A percentile compares a stretch with the other conserved stretches of the same genome.
phyloP scores from a whole-genome alignment of 2,329 filamentous ascomycete genomes.

The Xylaria sp. region DNA sequence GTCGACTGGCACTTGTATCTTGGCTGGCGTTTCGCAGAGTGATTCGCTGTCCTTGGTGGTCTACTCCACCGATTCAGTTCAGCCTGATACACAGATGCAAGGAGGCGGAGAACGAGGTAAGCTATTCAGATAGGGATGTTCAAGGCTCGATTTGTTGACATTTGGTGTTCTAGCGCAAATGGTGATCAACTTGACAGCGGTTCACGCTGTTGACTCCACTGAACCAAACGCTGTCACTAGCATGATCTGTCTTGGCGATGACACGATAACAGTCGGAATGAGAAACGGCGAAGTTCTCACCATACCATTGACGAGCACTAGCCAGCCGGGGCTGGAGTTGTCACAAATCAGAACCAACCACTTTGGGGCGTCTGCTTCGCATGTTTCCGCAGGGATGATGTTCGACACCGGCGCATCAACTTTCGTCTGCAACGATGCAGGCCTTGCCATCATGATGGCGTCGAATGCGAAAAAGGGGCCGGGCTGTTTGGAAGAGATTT shows the following conservation, averaged over 20 bases:
- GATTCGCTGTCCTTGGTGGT: constrained; percentile 20
- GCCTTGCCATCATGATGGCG: constrained; percentile 27
- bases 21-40: constrained; percentile 25
- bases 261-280: constrained; percentile 42
- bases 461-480: constrained; percentile 1
- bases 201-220: constrained; percentile 8
- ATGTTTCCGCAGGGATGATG: constrained; percentile 25
- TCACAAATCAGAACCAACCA: constrained; percentile 17
- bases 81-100: neutral
- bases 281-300: constrained; percentile 48
- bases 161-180: neutral
- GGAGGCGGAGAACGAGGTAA: constrained; percentile 17
- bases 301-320: constrained; percentile 23
- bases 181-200: neutral
- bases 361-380: constrained; percentile 29
- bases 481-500: constrained; percentile 36
- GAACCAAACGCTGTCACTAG: constrained; percentile 43
- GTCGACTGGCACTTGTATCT: constrained; percentile 15
- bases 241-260: constrained; percentile 35
- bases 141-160: neutral
- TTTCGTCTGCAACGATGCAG: constrained; percentile 36
- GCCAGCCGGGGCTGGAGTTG: constrained; percentile 17
- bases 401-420: constrained; percentile 42
- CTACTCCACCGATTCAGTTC: constrained; percentile 15
- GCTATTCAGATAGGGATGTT: constrained; percentile 1